Conservation (phyloP, 345 rosid genomes). For the Citrus hindsii region DNA sequence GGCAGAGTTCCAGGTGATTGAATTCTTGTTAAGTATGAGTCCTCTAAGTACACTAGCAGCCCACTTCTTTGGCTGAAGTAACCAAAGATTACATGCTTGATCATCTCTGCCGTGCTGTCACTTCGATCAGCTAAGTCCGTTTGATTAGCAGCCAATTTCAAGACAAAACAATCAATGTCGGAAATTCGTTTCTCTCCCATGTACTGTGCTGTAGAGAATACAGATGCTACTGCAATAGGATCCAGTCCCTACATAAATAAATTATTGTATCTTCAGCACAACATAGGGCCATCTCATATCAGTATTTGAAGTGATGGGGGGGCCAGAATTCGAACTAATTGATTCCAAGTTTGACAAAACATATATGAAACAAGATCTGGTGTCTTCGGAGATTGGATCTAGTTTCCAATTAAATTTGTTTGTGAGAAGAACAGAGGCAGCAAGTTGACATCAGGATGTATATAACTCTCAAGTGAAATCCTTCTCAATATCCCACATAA, state of each 20-base stretch:
- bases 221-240: constrained; percentile 76
- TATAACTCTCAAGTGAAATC: neutral
- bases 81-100: constrained; percentile 80
- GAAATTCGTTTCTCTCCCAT: constrained; percentile 75
- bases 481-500: neutral
- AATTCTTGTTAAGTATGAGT: constrained; percentile 70
- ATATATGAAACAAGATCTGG: constrained; percentile 35
- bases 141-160: constrained; percentile 79
- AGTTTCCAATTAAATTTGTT: constrained; percentile 16
- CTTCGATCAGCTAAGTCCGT: constrained; percentile 64
- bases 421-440: neutral
- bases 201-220: constrained; percentile 76
- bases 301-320: neutral
- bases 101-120: constrained; percentile 87
- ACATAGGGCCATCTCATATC: neutral
- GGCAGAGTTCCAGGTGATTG: constrained; percentile 77
- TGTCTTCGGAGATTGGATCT: constrained; percentile 30
- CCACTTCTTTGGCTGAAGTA: constrained; percentile 96
- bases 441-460: neutral
- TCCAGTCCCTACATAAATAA: constrained; percentile 70
- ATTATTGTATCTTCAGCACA: constrained; percentile 12
- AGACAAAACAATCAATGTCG: constrained; percentile 70
- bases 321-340: neutral
- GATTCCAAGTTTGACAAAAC: neutral
- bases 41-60: constrained; percentile 61